Conservation (phyloP, 176 grass and related monocot genomes). For the Stipa capillata region DNA sequence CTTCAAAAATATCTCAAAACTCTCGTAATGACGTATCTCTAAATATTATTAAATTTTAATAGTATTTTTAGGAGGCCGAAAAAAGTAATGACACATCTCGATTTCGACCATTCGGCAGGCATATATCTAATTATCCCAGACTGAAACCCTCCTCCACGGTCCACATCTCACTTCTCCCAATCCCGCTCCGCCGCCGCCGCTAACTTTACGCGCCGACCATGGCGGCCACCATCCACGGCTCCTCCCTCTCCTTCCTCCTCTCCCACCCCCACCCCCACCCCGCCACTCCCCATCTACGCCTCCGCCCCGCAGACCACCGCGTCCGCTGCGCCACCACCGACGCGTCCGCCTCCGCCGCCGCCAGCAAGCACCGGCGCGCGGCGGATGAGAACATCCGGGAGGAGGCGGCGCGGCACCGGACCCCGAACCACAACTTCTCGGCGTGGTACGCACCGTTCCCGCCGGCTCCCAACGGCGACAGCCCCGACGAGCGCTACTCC, state of each 20-base stretch:
- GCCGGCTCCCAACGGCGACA: constrained; percentile 23
- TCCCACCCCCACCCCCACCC: constrained; percentile 29
- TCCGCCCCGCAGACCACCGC: background rate
- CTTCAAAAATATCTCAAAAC: no score
- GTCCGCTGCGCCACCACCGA: constrained; percentile 37
- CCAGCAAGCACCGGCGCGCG: constrained; percentile 47
- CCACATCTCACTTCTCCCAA: constrained; percentile 5
- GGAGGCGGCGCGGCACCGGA: constrained; percentile 59
- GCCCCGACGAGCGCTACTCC: constrained; percentile 66
- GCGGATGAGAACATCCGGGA: constrained; percentile 86
- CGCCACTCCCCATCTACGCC: background rate
- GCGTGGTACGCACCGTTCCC: constrained; percentile 76
- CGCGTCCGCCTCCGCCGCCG: background rate
- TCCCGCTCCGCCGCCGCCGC: constrained; percentile 22
- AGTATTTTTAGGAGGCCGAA: no score
- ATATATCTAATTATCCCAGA: no score
- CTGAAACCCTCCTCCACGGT: constrained; percentile 18
- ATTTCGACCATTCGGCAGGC: no score
- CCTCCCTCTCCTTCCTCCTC: constrained; percentile 42
- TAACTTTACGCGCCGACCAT: constrained; percentile 17
- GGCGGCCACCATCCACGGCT: constrained; percentile 34
- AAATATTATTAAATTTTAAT: no score
- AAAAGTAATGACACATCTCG: no score
- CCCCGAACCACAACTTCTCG: constrained; percentile 35
- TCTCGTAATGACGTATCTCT: no score